A percentile compares a stretch with the other conserved stretches of the same genome.
Evolutionary conservation across 192 early-diverging fungal species (phyloP).

Genomic region (Linnemannia hyalina): DNA sequence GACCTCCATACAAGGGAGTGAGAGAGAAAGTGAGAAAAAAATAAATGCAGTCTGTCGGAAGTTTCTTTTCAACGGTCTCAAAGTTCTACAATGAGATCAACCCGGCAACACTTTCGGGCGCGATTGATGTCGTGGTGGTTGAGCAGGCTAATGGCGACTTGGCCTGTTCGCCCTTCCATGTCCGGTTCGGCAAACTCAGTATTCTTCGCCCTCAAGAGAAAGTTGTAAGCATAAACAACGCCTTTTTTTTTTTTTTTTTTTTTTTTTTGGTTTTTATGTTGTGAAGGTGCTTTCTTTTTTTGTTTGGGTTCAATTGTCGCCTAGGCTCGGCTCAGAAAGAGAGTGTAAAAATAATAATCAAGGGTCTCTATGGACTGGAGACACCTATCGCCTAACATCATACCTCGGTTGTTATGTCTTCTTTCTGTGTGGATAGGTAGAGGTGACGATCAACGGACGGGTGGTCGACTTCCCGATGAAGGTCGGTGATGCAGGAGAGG

Average conservation of each 20-base stretch:
- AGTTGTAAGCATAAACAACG: constrained; percentile 56
- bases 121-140: constrained; percentile 97
- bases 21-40: background rate
- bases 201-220: constrained; percentile 94
- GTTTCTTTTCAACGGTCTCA: constrained; percentile 80
- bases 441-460: constrained; percentile 86
- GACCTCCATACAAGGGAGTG: background rate
- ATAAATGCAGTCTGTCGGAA: constrained; percentile 59
- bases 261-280: background rate
- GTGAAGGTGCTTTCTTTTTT: background rate
- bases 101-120: constrained; percentile 95
- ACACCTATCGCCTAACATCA: too few relatives aligned
- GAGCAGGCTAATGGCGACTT: constrained; percentile 85
- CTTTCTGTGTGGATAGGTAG: constrained; percentile 59
- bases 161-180: constrained; percentile 97
- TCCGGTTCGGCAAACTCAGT: constrained; percentile 96
- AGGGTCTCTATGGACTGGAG: too few relatives aligned
- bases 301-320: too few relatives aligned
- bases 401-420: too few relatives aligned
- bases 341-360: too few relatives aligned
- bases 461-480: constrained; percentile 91
- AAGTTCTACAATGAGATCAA: constrained; percentile 96
- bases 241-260: background rate
- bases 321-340: too few relatives aligned
- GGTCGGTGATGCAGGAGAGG: constrained; percentile 95